Base-by-base conservation (phyloP, 2,329 filamentous ascomycete genomes). In the Beauveria varroae region DNA sequence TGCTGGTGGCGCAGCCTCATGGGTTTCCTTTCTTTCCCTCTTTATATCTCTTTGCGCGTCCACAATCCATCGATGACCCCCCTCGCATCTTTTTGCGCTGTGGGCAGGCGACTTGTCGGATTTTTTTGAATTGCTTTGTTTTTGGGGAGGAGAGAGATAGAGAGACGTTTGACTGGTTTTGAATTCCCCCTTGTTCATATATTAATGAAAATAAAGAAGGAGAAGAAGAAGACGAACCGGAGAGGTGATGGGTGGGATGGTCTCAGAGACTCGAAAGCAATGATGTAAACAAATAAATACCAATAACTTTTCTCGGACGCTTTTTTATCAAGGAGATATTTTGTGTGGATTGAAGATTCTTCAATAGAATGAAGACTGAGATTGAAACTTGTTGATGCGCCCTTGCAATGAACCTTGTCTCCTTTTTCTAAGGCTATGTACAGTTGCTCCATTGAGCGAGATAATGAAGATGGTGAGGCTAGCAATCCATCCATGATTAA, bases 221-320 rank as follows among this genome's bases (percentile, higher is more conserved):
- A 34, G 28, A 49, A 57, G n/a, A 12, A 37, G 30, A 34, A 34
- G 28, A 51, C 34, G 28, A 12, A n/a, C 28, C 14, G 3, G 30
- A 37, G 16, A 54, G 20, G 12, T 6, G 51, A n/a, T 20, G n/a
- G 41, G 18, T 28, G 55, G 55, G 30, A 46, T 40, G 2, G 44
- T 57, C 41, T 57, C 54, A 22, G 28, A 57, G 43, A 57, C 41
- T 57, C 4, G 56, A 40, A 30, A 20, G 24, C n/a, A 50, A 51
- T 26, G 43, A 57, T 40, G 43, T n/a, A n/a, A 51, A 51, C 41
- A 50, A 58, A 58, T 43, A 50, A 46, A 60, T 53, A 46, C 41
- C 43, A 47, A 14, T 24, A 14, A 44, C 4, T 26, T 44, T 55
- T 14, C n/a, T 26, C 5, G n/a, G 5, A 49, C 46, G 6, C n/a